Percentiles rank a stretch among this genome's conserved stretches.
phyloP scores from a whole-genome alignment of 2,329 filamentous ascomycete species.

The Sclerotinia minor region DNA sequence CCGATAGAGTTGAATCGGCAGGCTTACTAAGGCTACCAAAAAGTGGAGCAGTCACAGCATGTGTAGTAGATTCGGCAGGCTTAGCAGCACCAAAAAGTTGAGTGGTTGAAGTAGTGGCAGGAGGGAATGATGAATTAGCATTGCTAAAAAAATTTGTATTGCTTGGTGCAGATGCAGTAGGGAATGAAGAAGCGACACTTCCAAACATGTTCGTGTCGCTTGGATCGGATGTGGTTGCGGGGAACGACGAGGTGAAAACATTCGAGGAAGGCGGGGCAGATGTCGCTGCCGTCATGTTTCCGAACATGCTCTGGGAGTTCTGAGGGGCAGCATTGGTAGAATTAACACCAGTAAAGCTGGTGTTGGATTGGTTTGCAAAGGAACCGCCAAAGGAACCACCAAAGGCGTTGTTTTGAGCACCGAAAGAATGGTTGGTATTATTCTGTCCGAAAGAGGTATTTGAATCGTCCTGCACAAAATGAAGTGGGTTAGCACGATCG shows the following conservation, averaged over 20 bases:
- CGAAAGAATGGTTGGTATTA: constrained; percentile 10
- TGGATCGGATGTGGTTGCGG: constrained; percentile 21
- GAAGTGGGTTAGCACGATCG: not conserved
- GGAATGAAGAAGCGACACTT: constrained; percentile 15
- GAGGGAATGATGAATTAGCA: constrained; percentile 21
- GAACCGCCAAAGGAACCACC: constrained; percentile 12
- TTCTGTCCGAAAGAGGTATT: constrained; percentile 4
- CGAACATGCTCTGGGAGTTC: constrained; percentile 12
- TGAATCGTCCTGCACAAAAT: constrained; percentile 9
- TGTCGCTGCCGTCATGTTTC: constrained; percentile 5
- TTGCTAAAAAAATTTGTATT: constrained; percentile 27
- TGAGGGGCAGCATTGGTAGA: constrained; percentile 13
- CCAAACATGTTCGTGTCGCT: constrained; percentile 23
- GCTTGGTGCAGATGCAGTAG: constrained; percentile 20
- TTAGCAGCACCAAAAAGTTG: constrained; percentile 19
- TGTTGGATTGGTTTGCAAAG: constrained; percentile 14
- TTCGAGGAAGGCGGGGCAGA: constrained; percentile 10
- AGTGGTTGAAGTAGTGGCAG: constrained; percentile 13
- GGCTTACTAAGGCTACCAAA: constrained; percentile 1
- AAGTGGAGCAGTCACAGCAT: not conserved
- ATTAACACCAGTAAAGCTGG: constrained; percentile 12
- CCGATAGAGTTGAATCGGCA: not conserved
- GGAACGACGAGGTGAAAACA: constrained; percentile 4
- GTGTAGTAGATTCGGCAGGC: not conserved
- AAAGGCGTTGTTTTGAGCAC: constrained; percentile 7